phyloP scores from a whole-genome alignment of 768 basidiomycete genomes.

The Zangia roseola region DNA sequence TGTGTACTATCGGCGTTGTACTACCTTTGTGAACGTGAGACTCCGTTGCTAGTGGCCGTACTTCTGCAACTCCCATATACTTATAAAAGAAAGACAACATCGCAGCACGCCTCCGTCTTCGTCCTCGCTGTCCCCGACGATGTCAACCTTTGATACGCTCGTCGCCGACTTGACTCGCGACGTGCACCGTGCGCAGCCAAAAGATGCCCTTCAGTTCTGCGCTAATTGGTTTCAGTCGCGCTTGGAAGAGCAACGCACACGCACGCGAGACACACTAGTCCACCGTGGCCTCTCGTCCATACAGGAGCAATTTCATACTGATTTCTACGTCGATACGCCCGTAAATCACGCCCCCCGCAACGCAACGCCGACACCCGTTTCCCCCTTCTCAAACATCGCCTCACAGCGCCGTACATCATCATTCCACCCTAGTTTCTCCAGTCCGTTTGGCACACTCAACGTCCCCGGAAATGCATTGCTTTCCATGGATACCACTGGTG shows the following conservation, averaged over 20 bases:
- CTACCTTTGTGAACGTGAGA: conserved; percentile 27
- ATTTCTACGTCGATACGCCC: conserved; percentile 58
- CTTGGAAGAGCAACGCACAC: conserved; percentile 79
- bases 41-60: neutral
- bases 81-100: conserved; percentile 6
- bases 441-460: conserved; percentile 78
- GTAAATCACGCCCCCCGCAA: conserved; percentile 29
- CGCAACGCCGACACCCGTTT: conserved; percentile 42
- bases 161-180: conserved; percentile 86
- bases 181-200: conserved; percentile 80
- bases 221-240: conserved; percentile 93
- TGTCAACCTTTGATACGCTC: conserved; percentile 80
- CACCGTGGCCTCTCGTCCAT: conserved; percentile 50
- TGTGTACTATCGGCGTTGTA: neutral
- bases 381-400: conserved; percentile 55
- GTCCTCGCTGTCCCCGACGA: conserved; percentile 18
- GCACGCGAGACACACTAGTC: conserved; percentile 59
- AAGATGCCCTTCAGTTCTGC: conserved; percentile 89
- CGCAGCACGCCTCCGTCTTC: neutral
- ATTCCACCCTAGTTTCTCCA: conserved; percentile 51
- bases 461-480: conserved; percentile 80
- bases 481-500: conserved; percentile 41
- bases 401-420: conserved; percentile 52
- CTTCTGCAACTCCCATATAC: conserved; percentile 4
- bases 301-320: conserved; percentile 51